A percentile compares a stretch with the other conserved stretches of the same genome.
phyloP scores from a whole-genome alignment of 2,329 filamentous ascomycete genomes.

The Alternaria ethzedia region DNA sequence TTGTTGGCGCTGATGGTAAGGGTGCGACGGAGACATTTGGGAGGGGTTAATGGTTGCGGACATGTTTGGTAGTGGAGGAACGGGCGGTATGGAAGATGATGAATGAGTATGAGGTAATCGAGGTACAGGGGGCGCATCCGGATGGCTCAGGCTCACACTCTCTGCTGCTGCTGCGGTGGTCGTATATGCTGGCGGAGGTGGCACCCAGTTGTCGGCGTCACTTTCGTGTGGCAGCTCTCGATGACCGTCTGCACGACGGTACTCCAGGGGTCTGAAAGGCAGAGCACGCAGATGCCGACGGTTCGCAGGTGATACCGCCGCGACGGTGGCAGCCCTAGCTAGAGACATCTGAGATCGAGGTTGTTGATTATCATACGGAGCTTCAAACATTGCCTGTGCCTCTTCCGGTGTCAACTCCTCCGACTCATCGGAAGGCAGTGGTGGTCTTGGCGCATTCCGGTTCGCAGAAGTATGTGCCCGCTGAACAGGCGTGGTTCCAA shows the following conservation, averaged over 20 bases:
- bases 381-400: slow-evolving; percentile 48
- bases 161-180: slow-evolving; percentile 58
- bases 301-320: slow-evolving; percentile 73
- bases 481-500: slow-evolving; percentile 29
- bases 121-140: slow-evolving; percentile 37
- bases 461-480: slow-evolving; percentile 39
- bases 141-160: slow-evolving; percentile 48
- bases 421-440: slow-evolving; percentile 34
- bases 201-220: slow-evolving; percentile 87
- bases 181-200: slow-evolving; percentile 81
- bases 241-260: slow-evolving; percentile 72
- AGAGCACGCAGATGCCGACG: slow-evolving; percentile 68
- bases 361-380: slow-evolving; percentile 49
- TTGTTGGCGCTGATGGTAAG: slow-evolving; percentile 25
- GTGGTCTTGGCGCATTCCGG: slow-evolving; percentile 24
- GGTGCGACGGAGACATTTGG: slow-evolving; percentile 37
- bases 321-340: slow-evolving; percentile 53
- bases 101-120: slow-evolving; percentile 6
- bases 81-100: slow-evolving; percentile 24
- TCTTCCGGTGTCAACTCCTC: slow-evolving; percentile 44
- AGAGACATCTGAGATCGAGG: slow-evolving; percentile 49
- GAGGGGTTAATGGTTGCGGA: slow-evolving; percentile 29
- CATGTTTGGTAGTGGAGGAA: slow-evolving; percentile 35
- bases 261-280: slow-evolving; percentile 64
- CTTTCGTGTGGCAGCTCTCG: slow-evolving; percentile 82